Base-by-base conservation (phyloP, 1,284 basidiomycete genomes). In the Dichomitus squalens region DNA sequence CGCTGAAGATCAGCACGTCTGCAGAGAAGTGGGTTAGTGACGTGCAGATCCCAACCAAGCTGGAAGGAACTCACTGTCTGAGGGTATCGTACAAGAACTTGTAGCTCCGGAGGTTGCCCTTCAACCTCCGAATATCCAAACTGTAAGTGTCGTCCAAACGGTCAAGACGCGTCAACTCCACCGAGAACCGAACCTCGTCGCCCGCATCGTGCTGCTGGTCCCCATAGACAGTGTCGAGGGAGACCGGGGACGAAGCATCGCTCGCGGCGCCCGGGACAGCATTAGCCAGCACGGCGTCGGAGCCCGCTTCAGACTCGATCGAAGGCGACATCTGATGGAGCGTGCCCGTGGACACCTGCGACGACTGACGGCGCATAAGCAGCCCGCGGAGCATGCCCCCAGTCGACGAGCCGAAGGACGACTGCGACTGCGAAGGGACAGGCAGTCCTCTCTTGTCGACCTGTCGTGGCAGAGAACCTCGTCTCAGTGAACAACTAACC, bases 91-190 rank as follows among this genome's bases (percentile, higher is more conserved):
- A 96, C 73, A 97, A 81, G 73, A 92, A 95, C 76, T 95, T 95
- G 79, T 95, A 98, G 73, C 90, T 93, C 78, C 93, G 86, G 66
- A 96, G 78, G 69, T 92, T 90, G n/a, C 95, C 95, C 74, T 95
- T 95, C 70, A 96, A 73, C 61, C 95, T 79, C 65, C 95, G 86
- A 72, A 97, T 90, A 76, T 96, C 95, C 65, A 98, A 79, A 71
- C 88, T 89, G 71, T 90, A 94, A 41, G 93, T 91, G 66, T 92
- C 92, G 65, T 89, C 90, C 68, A 97, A 79, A 60, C 94, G 85
- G 72, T 93, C 91, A 68, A 97, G 82, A 63, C 90, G 80, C 47
- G 94, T 96, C 60, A 97, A 75, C 78, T 98, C 95, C 56, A 96
- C 88, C 18, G 86, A 92, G 78, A 97, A 97, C 63, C 92, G 86